Base-by-base conservation (phyloP, 441 rosid genomes). In the Pelargonium cotyledonis region DNA sequence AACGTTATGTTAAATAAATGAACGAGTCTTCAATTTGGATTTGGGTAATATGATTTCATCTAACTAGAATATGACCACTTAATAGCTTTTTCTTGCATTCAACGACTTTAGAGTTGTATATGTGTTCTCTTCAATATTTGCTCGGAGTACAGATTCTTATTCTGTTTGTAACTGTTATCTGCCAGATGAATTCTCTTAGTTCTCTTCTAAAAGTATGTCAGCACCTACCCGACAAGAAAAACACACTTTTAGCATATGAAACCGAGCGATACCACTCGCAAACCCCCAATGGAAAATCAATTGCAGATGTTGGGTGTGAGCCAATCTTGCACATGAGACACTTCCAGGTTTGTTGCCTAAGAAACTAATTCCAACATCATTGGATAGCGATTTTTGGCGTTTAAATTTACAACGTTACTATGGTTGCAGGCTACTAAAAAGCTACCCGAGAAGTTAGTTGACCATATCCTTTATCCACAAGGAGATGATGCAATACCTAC, bases 321-420 rank as follows among this genome's bases (percentile, higher is more conserved):
- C 97, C 99, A 2, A 89, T 94, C 73, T 80, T 94, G 76, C 96
- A 94, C 84, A 94, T 94, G 99, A 85, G 99, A 72, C 88, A 91
- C 81, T 94, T 94, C 85, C 99, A 91, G 90, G 97, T 89, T 23
- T 64, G 70, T 65, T 7, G 68, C 64, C 11, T 23, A 5, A 16
- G 6, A 31, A 57, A 64, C 57, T 62, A 6, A 63, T 1, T 66
- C 11, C 14, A 23, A 29, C 51, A 46, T 10, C 29, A 26, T 43
- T 38, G 64, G 16, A 49, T 55, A 6, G 26, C 11, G 10, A 49
- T 6, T 8, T 41, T 65, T 4, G 9, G 8, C 4, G 64, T 40
- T 55, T 62, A 41, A 65, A 63, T 63, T 35, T 58, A 53, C 15
- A 44, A 18, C 72, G 41, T 65, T 16, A 44, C 23, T 44, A 26